Conservation (phyloP, 2,329 filamentous ascomycete species). For the Phyllachora maydis region DNA sequence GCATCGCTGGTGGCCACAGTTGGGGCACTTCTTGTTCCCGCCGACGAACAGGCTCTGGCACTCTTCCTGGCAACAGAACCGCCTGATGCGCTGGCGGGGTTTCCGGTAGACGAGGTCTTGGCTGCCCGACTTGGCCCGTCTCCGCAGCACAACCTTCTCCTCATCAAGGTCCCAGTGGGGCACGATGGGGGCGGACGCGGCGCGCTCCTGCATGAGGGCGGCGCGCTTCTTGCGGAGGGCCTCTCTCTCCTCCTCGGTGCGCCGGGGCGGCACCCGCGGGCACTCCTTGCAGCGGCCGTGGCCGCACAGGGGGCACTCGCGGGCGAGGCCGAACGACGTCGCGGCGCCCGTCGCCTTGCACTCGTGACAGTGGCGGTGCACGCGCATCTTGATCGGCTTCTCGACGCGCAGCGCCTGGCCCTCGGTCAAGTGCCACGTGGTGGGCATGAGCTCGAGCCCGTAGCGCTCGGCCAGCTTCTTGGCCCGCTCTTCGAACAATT, state of each 20-base stretch:
- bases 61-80: conserved; percentile 57
- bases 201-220: conserved; percentile 28
- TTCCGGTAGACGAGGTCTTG: conserved; percentile 55
- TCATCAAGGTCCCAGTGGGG: conserved; percentile 25
- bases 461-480: conserved; percentile 32
- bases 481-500: conserved; percentile 34
- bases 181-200: conserved; percentile 32
- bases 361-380: conserved; percentile 62
- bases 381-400: conserved; percentile 58
- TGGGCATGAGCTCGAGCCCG: conserved; percentile 31
- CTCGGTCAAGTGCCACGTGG: conserved; percentile 28
- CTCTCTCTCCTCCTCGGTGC: conserved; percentile 30
- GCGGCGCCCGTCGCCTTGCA: no score
- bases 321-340: conserved; percentile 50
- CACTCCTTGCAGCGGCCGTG: conserved; percentile 70
- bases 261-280: conserved; percentile 49
- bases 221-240: conserved; percentile 29
- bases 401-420: conserved; percentile 43
- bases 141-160: conserved; percentile 32
- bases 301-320: conserved; percentile 55
- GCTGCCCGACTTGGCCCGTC: conserved; percentile 43
- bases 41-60: conserved; percentile 32
- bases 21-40: conserved; percentile 41
- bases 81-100: conserved; percentile 50
- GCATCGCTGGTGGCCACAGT: conserved; percentile 56